These are phyloP conservation scores for Hemileia vastatrix DNA, from an alignment of 1,284 basidiomycete genomes.

Conservation along the genomic window DNA sequence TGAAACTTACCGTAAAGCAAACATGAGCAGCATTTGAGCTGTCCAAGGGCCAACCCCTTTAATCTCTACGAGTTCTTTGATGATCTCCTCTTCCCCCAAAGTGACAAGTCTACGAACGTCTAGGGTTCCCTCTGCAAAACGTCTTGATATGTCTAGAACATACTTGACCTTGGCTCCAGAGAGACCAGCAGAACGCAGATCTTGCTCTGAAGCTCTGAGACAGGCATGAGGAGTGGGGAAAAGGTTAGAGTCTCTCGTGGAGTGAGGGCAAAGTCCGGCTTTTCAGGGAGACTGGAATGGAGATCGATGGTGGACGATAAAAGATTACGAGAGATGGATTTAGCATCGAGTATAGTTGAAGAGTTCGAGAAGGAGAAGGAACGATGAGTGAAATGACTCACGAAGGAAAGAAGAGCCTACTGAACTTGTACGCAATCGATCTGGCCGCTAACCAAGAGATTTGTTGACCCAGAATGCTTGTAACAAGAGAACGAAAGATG, in stretches of 20 bases:
- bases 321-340: too few species aligned
- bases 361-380: too few species aligned
- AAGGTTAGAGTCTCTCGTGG: conserved; percentile 35
- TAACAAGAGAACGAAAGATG: conserved; percentile 49
- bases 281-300: conserved; percentile 24
- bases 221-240: conserved; percentile 48
- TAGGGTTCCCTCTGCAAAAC: conserved; percentile 69
- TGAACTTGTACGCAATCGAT: conserved; percentile 70
- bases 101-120: conserved; percentile 60
- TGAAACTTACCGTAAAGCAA: too few species aligned
- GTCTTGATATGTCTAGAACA: conserved; percentile 62
- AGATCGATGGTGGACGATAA: too few species aligned
- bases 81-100: conserved; percentile 59
- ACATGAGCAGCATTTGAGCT: conserved; percentile 32
- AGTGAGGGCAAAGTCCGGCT: conserved; percentile 24
- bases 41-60: conserved; percentile 60
- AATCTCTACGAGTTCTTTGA: conserved; percentile 65
- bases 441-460: conserved; percentile 83
- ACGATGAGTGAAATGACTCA: too few species aligned
- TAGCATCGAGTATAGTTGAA: too few species aligned
- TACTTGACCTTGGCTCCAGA: conserved; percentile 76
- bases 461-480: conserved; percentile 70
- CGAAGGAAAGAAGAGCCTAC: conserved; percentile 61
- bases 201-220: conserved; percentile 54
- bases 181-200: conserved; percentile 61